Evolutionary conservation across 768 basidiomycete species (phyloP).

Genomic region (Sarcodon aspratus): DNA sequence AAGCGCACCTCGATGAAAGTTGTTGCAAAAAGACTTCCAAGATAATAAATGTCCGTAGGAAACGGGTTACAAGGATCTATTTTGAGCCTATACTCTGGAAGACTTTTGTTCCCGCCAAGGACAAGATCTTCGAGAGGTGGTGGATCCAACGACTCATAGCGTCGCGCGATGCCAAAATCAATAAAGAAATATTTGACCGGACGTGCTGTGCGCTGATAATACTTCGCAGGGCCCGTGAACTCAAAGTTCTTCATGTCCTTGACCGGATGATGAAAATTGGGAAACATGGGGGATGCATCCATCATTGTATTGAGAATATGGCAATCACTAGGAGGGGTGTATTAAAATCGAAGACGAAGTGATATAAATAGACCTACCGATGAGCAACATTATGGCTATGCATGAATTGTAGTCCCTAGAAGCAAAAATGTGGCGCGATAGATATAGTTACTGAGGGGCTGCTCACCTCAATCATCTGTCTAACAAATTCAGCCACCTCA

Average conservation of each 20-base stretch:
- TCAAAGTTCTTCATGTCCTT: neutral
- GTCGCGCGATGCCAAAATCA: slow-evolving; percentile 24
- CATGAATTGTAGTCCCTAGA: slow-evolving; percentile 21
- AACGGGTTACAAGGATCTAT: neutral
- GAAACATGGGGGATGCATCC: slow-evolving; percentile 4
- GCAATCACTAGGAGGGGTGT: slow-evolving; percentile 16
- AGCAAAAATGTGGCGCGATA: neutral
- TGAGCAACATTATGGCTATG: slow-evolving; percentile 19
- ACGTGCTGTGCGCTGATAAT: slow-evolving; percentile 17
- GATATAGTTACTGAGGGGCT: no score
- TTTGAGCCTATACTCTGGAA: slow-evolving; percentile 15
- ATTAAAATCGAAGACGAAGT: slow-evolving; percentile 21
- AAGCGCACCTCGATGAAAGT: no score
- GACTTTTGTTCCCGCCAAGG: slow-evolving; percentile 28
- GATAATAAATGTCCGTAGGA: slow-evolving; percentile 11
- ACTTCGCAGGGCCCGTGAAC: slow-evolving; percentile 11
- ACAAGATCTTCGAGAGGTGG: slow-evolving; percentile 17
- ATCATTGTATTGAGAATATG: slow-evolving; percentile 7
- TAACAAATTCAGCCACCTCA: slow-evolving; percentile 18
- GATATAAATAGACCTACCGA: slow-evolving; percentile 6
- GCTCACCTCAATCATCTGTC: slow-evolving; percentile 22
- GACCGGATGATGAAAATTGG: slow-evolving; percentile 4
- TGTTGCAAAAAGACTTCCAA: slow-evolving; percentile 5
- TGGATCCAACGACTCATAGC: slow-evolving; percentile 15
- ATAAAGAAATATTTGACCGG: slow-evolving; percentile 23